These are phyloP conservation scores for Metarhizium humberi DNA, from an alignment of 2,329 filamentous ascomycete species.

Conservation along the genomic window DNA sequence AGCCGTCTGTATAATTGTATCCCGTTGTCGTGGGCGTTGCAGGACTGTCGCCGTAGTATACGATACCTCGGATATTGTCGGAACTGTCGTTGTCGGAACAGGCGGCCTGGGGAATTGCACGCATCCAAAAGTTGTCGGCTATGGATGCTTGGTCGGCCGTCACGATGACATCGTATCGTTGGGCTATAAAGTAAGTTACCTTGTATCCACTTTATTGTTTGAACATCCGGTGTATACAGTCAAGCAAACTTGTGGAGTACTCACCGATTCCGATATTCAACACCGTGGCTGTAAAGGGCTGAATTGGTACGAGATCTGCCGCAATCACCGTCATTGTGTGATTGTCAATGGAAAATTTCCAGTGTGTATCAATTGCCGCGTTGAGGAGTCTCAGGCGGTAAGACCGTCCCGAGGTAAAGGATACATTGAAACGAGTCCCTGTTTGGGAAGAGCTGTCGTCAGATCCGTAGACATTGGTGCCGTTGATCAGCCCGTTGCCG, in stretches of 20 bases:
- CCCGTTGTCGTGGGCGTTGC: not conserved
- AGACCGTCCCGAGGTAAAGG: slow-evolving; percentile 29
- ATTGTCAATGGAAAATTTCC: slow-evolving; percentile 44
- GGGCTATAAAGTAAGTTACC: slow-evolving; percentile 15
- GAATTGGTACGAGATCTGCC: slow-evolving; percentile 48
- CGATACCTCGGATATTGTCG: slow-evolving; percentile 38
- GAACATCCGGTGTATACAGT: too few species aligned
- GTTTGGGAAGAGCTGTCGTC: slow-evolving; percentile 14
- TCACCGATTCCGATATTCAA: too few species aligned
- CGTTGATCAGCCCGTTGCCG: slow-evolving; percentile 37
- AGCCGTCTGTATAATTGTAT: too few species aligned
- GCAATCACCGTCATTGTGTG: slow-evolving; percentile 50
- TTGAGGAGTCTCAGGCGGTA: slow-evolving; percentile 42
- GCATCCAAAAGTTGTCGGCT: slow-evolving; percentile 35
- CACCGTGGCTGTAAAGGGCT: slow-evolving; percentile 36
- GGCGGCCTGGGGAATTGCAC: slow-evolving; percentile 15
- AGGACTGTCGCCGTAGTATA: slow-evolving; percentile 28
- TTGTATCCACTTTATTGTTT: too few species aligned
- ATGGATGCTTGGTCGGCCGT: slow-evolving; percentile 24
- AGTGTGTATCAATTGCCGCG: slow-evolving; percentile 30
- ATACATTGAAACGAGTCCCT: slow-evolving; percentile 26
- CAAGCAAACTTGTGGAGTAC: too few species aligned
- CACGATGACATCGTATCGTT: slow-evolving; percentile 38
- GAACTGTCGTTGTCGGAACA: slow-evolving; percentile 7
- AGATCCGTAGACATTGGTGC: slow-evolving; percentile 22